phyloP scores from a whole-genome alignment of 108 stramenopile genomes.

The Nitzschia inconspicua region DNA sequence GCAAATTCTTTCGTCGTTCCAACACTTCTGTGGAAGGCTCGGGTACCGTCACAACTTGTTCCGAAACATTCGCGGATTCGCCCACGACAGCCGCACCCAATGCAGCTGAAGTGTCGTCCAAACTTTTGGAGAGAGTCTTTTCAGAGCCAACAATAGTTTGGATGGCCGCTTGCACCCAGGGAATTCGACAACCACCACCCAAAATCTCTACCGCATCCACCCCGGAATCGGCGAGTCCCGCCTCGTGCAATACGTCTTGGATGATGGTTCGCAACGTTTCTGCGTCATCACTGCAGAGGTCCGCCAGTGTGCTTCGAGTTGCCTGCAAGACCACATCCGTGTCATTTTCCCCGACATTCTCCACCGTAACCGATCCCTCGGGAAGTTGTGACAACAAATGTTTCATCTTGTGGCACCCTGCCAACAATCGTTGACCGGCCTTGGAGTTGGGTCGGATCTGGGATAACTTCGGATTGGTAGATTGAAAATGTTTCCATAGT shows the following conservation, averaged over 20 bases:
- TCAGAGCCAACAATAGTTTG: conserved; percentile 7
- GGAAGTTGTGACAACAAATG: conserved; percentile 51
- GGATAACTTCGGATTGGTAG: conserved; percentile 15
- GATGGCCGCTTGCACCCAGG: conserved; percentile 50
- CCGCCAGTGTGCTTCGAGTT: conserved; percentile 22
- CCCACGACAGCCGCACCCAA: conserved; percentile 41
- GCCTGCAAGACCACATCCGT: conserved; percentile 30
- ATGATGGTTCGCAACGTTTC: conserved; percentile 28
- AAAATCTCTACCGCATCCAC: conserved; percentile 35
- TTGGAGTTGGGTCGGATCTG: conserved; percentile 29
- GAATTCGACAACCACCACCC: conserved; percentile 57
- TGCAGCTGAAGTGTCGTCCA: conserved; percentile 56
- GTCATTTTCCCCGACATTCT: conserved; percentile 35
- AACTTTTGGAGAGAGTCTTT: conserved; percentile 34
- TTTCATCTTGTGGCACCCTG: conserved; percentile 43
- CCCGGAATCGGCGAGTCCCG: neutral
- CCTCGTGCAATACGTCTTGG: conserved; percentile 9
- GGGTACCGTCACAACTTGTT: neutral
- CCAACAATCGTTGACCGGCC: conserved; percentile 40
- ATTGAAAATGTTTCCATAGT: conserved; percentile 44
- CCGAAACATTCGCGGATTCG: neutral
- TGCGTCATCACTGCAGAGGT: conserved; percentile 25
- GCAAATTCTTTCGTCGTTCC: conserved; percentile 18
- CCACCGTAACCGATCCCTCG: conserved; percentile 40
- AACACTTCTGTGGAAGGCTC: neutral